These are phyloP conservation scores for Eruca vesicaria DNA, from an alignment of 441 rosid species.

Conservation along the genomic window DNA sequence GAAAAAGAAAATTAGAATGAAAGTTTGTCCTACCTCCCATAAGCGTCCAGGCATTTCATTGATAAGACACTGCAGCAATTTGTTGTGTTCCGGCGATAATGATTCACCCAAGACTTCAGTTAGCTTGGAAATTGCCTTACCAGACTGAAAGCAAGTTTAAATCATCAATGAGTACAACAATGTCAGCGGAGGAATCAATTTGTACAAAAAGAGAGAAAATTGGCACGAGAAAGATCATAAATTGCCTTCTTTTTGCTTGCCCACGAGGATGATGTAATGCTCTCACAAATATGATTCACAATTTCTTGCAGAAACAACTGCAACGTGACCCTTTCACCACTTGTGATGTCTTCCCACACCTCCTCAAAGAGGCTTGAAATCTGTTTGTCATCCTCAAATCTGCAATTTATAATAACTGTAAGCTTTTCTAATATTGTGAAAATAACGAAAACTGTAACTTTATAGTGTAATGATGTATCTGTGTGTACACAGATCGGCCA, in stretches of 20 bases:
- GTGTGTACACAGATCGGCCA: background rate
- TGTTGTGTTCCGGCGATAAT: constrained; percentile 58
- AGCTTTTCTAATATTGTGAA: background rate
- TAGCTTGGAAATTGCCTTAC: constrained; percentile 81
- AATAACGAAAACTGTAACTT: background rate
- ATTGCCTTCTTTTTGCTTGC: constrained; percentile 79
- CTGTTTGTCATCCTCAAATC: constrained; percentile 94
- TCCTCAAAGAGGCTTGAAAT: constrained; percentile 90
- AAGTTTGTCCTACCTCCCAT: constrained; percentile 74
- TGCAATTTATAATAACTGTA: constrained; percentile 34
- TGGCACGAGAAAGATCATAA: constrained; percentile 13
- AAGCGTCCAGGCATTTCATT: constrained; percentile 91
- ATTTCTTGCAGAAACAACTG: constrained; percentile 87
- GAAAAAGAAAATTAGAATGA: background rate
- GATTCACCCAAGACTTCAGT: constrained; percentile 86
- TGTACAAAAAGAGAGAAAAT: constrained; percentile 5
- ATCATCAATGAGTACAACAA: constrained; percentile 14
- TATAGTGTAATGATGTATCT: background rate
- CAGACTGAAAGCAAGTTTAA: constrained; percentile 57
- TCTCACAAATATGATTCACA: constrained; percentile 69
- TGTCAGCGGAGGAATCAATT: background rate
- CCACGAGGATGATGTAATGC: constrained; percentile 90
- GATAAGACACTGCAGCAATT: constrained; percentile 64
- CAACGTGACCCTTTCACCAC: constrained; percentile 81
- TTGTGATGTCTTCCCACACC: constrained; percentile 91